A percentile compares a stretch with the other conserved stretches of the same genome.
These are phyloP conservation scores for Solanum verrucosum DNA, from an alignment of 257 asterid genomes.

Conservation along the genomic window DNA sequence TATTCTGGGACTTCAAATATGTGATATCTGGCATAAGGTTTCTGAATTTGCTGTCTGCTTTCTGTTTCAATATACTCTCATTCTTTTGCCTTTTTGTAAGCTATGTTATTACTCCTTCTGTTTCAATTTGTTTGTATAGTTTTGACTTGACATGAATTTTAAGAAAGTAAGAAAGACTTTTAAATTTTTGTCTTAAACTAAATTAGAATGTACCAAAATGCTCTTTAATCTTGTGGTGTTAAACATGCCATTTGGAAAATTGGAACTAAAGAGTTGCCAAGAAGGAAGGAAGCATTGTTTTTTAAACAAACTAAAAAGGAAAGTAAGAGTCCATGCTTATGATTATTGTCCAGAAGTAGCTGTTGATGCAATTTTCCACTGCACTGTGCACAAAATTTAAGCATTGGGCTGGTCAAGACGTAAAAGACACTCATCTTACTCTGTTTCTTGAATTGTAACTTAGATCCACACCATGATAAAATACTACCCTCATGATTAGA, in stretches of 20 bases:
- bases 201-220: not conserved
- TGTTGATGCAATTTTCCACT: not conserved
- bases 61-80: not conserved
- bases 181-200: not conserved
- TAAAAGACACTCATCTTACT: not conserved
- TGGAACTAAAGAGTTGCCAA: not conserved
- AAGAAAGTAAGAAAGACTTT: not conserved
- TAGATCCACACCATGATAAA: not conserved
- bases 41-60: not conserved
- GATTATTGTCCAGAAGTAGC: not conserved
- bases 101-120: not conserved
- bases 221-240: not conserved
- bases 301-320: not conserved
- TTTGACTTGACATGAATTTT: not conserved
- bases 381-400: not conserved
- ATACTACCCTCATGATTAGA: not conserved
- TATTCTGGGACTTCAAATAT: not conserved
- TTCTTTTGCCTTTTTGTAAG: not conserved
- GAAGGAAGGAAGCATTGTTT: not conserved
- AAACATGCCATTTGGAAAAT: not conserved
- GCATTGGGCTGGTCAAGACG: not conserved
- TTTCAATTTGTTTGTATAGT: not conserved
- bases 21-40: not conserved
- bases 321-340: not conserved
- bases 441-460: not conserved